Evolutionary conservation across 1,139 yeast species (phyloP), one percentile per base, ranked within the genome.

Genomic region (Pichia norvegensis): DNA sequence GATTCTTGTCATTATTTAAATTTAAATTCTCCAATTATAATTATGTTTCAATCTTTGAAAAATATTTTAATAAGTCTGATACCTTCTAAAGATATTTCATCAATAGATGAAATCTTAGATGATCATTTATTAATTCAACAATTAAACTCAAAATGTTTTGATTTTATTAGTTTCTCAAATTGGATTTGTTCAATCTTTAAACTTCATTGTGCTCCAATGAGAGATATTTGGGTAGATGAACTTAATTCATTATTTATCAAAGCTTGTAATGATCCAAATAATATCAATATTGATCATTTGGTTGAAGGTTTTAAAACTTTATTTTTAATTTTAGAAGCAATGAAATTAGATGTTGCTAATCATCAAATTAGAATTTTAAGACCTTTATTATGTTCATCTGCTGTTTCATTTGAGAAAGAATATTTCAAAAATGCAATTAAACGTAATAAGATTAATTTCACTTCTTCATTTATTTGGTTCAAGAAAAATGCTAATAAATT

Each of bases 261-360:
- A 47, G 87, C 95, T 20, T 76, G 80, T 19, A 33, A 33, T 33
- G 23, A 33, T 19, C n/a, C 21, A 19, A 8, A 8, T 19, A 61
- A 70, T 35, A 38, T 56, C 5, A 49, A 58, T 35, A 50, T 55
- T 7, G 49, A 52, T 31, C 43, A 45, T 16, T 38, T 88, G 43
- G 85, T 86, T 38, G 86, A 81, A 44, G 96, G 95, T 2, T 68
- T 90, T 46, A 74, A 92, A 50, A 75, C 81, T 67, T 75, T 86
- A 19, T 87, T 90, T 63, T 85, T 85, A 53, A 85, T 90, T 49
- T 69, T 90, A 55, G 97, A 88, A 63, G 94, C 95, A n/a, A 88
- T 90, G 95, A 90, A 90, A 64, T 72, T 90, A 55, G 97, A 90
- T 60, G 95, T 88, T 46, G 96, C 97, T 19, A 90, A 90, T 65